Conservation (phyloP, 2,329 filamentous ascomycete species). For the Hypoxylon sp. region DNA sequence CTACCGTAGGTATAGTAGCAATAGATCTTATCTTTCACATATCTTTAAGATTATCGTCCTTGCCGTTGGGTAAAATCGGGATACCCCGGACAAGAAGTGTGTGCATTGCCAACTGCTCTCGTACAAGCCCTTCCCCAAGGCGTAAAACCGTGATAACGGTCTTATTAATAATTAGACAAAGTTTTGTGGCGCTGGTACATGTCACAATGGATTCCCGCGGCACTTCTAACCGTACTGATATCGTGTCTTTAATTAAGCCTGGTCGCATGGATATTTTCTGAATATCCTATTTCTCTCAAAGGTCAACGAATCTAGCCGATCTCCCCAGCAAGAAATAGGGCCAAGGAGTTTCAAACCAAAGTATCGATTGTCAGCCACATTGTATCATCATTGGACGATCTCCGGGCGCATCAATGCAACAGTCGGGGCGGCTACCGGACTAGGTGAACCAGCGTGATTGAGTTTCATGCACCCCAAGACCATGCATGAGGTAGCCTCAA, state of each 20-base stretch:
- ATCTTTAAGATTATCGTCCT: conserved; percentile 12
- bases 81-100: conserved; percentile 1
- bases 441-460: conserved; percentile 17
- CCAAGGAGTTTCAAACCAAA: neutral
- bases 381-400: conserved; percentile 20
- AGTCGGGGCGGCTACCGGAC: conserved; percentile 16
- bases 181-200: conserved; percentile 10
- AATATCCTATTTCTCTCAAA: neutral
- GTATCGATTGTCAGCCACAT: conserved; percentile 3
- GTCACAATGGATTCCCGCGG: neutral
- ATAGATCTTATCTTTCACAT: conserved; percentile 7
- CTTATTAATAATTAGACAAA: conserved; percentile 1
- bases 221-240: conserved; percentile 3
- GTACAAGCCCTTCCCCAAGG: conserved; percentile 25
- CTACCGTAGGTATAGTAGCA: conserved; percentile 1
- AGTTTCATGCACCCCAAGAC: conserved; percentile 17
- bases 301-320: conserved; percentile 1
- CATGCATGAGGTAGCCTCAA: conserved; percentile 28
- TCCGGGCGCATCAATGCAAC: conserved; percentile 26
- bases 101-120: conserved; percentile 4
- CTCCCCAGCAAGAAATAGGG: neutral
- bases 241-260: neutral
- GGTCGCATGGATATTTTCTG: neutral
- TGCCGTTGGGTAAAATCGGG: conserved; percentile 13
- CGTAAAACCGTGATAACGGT: conserved; percentile 24